These are phyloP conservation scores for Exutisphaerella laricina DNA, from an alignment of 2,329 filamentous ascomycete species.

Conservation along the genomic window DNA sequence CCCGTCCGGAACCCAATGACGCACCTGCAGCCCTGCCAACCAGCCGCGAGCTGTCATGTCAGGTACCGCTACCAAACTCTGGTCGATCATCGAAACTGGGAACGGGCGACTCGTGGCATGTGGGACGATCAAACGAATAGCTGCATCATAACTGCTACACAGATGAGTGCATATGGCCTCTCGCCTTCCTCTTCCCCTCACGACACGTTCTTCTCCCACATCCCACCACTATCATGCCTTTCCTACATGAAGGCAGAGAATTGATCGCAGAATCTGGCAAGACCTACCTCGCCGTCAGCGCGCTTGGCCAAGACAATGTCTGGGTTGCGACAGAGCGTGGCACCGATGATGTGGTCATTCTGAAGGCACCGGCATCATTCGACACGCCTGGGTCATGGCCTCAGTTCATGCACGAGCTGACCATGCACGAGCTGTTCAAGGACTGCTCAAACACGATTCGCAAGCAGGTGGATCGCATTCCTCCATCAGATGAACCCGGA, in stretches of 20 bases:
- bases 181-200: too few relatives aligned
- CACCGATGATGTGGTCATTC: constrained; percentile 22
- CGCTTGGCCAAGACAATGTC: constrained; percentile 28
- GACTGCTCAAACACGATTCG: constrained; percentile 19
- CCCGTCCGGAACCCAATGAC: not conserved
- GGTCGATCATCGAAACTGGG: constrained; percentile 1
- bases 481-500: constrained; percentile 10
- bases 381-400: constrained; percentile 22
- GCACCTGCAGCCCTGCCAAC: not conserved
- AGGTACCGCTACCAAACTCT: not conserved
- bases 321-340: constrained; percentile 23
- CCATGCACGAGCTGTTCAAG: constrained; percentile 31
- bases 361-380: constrained; percentile 25
- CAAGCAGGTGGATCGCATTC: constrained; percentile 26
- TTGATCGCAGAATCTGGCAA: constrained; percentile 23
- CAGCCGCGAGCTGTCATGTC: not conserved
- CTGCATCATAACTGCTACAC: not conserved
- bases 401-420: constrained; percentile 27
- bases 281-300: constrained; percentile 26
- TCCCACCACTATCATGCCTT: constrained; percentile 6
- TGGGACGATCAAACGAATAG: too few relatives aligned
- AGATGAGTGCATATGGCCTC: not conserved
- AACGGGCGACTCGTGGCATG: not conserved
- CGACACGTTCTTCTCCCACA: not conserved
- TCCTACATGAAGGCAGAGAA: constrained; percentile 21